A percentile compares a stretch with the other conserved stretches of the same genome.
phyloP scores from a whole-genome alignment of 352 stramenopile species.

The Phytophthora parvispora region DNA sequence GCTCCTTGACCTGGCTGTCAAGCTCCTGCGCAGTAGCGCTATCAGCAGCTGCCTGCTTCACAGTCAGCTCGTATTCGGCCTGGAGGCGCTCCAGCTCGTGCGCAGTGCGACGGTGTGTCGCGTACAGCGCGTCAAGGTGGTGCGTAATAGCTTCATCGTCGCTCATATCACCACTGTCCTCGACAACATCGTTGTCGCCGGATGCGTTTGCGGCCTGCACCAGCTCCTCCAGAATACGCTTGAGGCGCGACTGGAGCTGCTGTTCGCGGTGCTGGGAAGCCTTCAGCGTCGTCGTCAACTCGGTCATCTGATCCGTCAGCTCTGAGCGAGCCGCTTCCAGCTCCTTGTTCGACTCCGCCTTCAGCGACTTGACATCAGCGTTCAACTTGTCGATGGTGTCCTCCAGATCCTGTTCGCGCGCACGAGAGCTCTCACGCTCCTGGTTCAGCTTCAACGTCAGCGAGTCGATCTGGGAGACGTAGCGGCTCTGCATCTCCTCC shows the following conservation, averaged over 20 bases:
- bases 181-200: slow-evolving; percentile 22
- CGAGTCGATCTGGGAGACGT: slow-evolving; percentile 50
- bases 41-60: slow-evolving; percentile 44
- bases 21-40: slow-evolving; percentile 46
- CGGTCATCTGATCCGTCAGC: slow-evolving; percentile 38
- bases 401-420: slow-evolving; percentile 55
- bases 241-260: slow-evolving; percentile 54
- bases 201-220: slow-evolving; percentile 42
- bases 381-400: slow-evolving; percentile 44
- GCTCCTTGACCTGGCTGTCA: slow-evolving; percentile 49
- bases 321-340: slow-evolving; percentile 26
- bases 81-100: slow-evolving; percentile 59
- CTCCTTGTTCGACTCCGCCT: slow-evolving; percentile 45
- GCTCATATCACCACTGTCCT: slow-evolving; percentile 34
- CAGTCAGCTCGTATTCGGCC: slow-evolving; percentile 51
- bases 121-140: slow-evolving; percentile 46
- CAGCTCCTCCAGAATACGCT: slow-evolving; percentile 55
- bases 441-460: slow-evolving; percentile 55
- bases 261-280: slow-evolving; percentile 56
- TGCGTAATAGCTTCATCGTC: slow-evolving; percentile 43
- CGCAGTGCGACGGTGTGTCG: slow-evolving; percentile 41
- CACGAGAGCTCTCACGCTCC: slow-evolving; percentile 50
- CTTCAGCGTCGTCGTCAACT: slow-evolving; percentile 45
- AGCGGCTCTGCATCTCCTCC: slow-evolving; percentile 53
- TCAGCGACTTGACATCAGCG: slow-evolving; percentile 40